Evolutionary conservation across 768 basidiomycete species (phyloP).

Genomic region (Hirschioporus abietinus): DNA sequence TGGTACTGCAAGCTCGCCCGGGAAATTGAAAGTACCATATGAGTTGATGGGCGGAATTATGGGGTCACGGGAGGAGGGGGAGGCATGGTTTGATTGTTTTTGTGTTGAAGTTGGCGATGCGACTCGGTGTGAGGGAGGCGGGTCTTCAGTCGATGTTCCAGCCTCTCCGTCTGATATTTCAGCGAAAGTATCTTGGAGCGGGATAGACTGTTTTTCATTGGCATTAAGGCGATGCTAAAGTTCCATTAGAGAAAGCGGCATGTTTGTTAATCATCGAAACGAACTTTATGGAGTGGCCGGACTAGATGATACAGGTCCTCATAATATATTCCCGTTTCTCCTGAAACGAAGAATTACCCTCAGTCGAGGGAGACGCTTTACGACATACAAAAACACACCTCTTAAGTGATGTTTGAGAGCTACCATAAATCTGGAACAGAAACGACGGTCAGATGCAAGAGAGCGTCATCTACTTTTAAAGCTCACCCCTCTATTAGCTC

Average conservation of each 20-base stretch:
- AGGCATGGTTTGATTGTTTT: neutral
- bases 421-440: constrained; percentile 40
- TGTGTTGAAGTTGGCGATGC: constrained; percentile 8
- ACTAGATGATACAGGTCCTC: constrained; percentile 57
- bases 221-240: constrained; percentile 30
- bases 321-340: constrained; percentile 56
- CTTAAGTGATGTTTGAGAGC: constrained; percentile 60
- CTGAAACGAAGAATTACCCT: constrained; percentile 19
- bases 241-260: constrained; percentile 5
- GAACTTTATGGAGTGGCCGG: constrained; percentile 49
- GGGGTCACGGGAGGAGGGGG: constrained; percentile 21
- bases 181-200: neutral
- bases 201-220: constrained; percentile 5
- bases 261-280: constrained; percentile 10
- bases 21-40: constrained; percentile 39
- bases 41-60: constrained; percentile 42
- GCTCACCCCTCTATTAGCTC: constrained; percentile 53
- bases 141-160: neutral
- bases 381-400: constrained; percentile 25
- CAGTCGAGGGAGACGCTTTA: neutral
- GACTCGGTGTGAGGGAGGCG: constrained; percentile 1
- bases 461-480: neutral
- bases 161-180: neutral
- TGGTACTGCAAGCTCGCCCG: constrained; percentile 3
- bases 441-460: neutral